Evolutionary conservation across 768 basidiomycete genomes (phyloP), one percentile per base, ranked within the genome.

Genomic region (Serendipita indica): DNA sequence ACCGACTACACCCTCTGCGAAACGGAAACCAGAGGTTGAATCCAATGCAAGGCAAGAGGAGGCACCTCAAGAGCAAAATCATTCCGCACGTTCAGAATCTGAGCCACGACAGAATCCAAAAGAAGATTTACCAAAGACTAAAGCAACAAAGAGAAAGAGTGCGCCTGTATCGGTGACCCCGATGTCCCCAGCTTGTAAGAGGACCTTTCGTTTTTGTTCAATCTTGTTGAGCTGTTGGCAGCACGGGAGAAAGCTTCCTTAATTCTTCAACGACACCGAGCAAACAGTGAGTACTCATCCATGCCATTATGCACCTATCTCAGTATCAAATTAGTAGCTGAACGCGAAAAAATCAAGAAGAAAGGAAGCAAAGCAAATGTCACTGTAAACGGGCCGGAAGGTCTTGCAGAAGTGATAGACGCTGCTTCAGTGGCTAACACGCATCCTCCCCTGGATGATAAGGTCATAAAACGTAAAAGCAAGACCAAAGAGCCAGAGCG

Each of bases 251-350:
- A 34, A 14, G 32, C 37, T 12, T 22, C 37, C 16, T 14, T 25
- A 27, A 63, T 54, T 16, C 18, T 59, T 58, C 30, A 58, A 58
- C 37, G 64, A 60, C 49, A 56, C 59, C 22, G 64, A 63, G 59
- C 64, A 60, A 59, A 64, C 64, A 60, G 63, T 63, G 45, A 60
- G 62, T 22, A 27, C 12, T 7, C 27, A 6, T 22, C 56, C 60
- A 35, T 13, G 16, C 32, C 49, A 28, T 54, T 7, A 28, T 22
- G 7, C 1, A 54, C 32, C 7, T 54, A 27, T n/a, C n/a, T 27
- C 10, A 32, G 27, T 54, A 2, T 22, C 1, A 10, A 1, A 27
- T 4, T 14, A 32, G 22, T 20, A 12, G 34, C 43, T 25, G 34
- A 30, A 33, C 60, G 33, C 39, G 12, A 35, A 43, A 28, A 56